Percentiles rank a stretch among this genome's conserved stretches.
These are phyloP conservation scores for Prototheca wickerhamii DNA, from an alignment of 163 green algal species.

Conservation along the genomic window DNA sequence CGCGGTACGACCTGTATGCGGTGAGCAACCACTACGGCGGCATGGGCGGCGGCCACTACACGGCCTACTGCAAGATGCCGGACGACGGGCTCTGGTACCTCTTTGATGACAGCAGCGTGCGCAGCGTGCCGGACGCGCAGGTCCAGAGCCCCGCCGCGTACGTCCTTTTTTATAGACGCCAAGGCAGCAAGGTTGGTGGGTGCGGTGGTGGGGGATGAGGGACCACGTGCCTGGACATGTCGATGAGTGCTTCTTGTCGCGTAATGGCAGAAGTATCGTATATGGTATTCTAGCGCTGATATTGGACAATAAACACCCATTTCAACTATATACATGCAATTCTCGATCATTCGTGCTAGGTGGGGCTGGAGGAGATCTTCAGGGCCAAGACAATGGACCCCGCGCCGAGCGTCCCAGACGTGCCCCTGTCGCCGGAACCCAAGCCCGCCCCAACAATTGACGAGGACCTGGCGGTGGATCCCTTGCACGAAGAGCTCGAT, in stretches of 20 bases:
- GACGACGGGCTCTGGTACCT: slow-evolving; percentile 59
- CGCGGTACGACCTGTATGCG: slow-evolving; percentile 82
- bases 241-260: no score
- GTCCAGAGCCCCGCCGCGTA: slow-evolving; percentile 71
- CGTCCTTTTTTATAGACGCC: slow-evolving; percentile 85
- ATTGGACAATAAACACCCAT: background rate
- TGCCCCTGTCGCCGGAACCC: no score
- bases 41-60: slow-evolving; percentile 93
- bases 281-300: no score
- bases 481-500: background rate
- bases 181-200: slow-evolving; percentile 1
- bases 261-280: no score
- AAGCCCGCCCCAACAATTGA: no score
- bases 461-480: background rate
- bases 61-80: slow-evolving; percentile 63
- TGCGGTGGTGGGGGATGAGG: no score
- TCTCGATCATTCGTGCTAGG: no score
- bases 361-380: background rate
- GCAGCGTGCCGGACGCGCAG: slow-evolving; percentile 16
- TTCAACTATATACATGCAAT: no score
- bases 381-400: no score
- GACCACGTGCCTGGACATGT: no score
- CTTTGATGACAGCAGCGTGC: slow-evolving; percentile 78
- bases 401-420: no score
- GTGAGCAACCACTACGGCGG: slow-evolving; percentile 90